Evolutionary conservation across 306 rosid genomes (phyloP).

Genomic region (Gastrolobium villosum): DNA sequence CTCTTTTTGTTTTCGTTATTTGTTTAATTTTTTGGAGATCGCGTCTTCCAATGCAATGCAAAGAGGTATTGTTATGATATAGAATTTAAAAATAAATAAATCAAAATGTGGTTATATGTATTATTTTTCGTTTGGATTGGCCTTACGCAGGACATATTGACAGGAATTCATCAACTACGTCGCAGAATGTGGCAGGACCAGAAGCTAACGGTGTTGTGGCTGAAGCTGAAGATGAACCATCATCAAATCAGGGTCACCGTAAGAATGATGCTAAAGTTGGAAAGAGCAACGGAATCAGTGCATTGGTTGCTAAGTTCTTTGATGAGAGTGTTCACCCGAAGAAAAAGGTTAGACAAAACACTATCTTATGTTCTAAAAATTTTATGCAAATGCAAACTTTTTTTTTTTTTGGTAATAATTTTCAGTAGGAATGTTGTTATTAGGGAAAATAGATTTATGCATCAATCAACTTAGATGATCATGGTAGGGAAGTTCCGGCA

Average conservation of each 20-base stretch:
- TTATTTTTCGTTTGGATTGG: conserved; percentile 44
- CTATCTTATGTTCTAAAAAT: background rate
- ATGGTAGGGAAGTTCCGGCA: background rate
- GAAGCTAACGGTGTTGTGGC: background rate
- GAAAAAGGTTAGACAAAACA: conserved; percentile 69
- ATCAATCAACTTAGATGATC: background rate
- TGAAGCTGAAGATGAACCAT: conserved; percentile 2
- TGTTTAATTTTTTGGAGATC: background rate
- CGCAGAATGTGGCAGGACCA: conserved; percentile 23
- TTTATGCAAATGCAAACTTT: background rate
- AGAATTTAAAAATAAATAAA: background rate
- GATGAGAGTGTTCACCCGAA: conserved; percentile 72
- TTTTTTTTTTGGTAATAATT: background rate
- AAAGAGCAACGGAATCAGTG: conserved; percentile 44
- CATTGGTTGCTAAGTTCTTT: conserved; percentile 50
- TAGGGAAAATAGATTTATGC: background rate
- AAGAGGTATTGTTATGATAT: background rate
- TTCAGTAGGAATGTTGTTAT: background rate
- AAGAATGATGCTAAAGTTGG: conserved; percentile 37
- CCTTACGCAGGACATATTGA: conserved; percentile 59
- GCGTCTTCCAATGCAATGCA: background rate
- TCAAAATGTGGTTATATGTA: conserved; percentile 5
- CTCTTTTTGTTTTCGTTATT: background rate
- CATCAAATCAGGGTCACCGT: conserved; percentile 36
- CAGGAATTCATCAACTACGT: conserved; percentile 46